Percentiles rank a stretch among this genome's conserved stretches.
Evolutionary conservation across 2,329 filamentous ascomycete genomes (phyloP).

Genomic region (Macroventuria anomochaeta): DNA sequence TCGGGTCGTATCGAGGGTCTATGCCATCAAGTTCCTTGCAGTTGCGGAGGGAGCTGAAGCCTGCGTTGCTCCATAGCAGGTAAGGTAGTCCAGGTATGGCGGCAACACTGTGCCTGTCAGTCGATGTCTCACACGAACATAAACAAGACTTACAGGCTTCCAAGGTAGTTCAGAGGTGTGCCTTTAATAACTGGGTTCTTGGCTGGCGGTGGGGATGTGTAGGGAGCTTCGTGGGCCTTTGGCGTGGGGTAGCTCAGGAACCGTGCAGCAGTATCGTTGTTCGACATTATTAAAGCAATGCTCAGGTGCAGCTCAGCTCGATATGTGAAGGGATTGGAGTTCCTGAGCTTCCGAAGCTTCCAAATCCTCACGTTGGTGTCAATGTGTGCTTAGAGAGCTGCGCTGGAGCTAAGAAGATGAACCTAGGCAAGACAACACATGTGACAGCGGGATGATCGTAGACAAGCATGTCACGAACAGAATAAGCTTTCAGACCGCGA

Average conservation of each 20-base stretch:
- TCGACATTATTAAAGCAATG: constrained; percentile 30
- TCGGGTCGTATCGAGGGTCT: constrained; percentile 62
- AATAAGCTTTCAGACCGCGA: background rate
- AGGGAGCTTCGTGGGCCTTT: constrained; percentile 41
- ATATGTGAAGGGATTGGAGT: background rate
- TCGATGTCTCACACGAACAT: constrained; percentile 13
- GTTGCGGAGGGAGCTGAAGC: constrained; percentile 65
- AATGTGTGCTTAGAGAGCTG: background rate
- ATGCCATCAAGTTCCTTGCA: constrained; percentile 63
- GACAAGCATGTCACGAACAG: background rate
- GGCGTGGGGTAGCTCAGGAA: constrained; percentile 48
- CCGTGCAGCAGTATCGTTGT: constrained; percentile 21
- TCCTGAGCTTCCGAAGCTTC: background rate
- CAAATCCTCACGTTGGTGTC: background rate
- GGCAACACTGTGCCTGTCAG: constrained; percentile 59
- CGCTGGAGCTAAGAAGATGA: background rate
- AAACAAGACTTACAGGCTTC: constrained; percentile 61
- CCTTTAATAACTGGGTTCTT: constrained; percentile 76
- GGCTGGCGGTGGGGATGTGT: constrained; percentile 42
- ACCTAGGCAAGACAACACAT: constrained; percentile 5
- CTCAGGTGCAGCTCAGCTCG: background rate
- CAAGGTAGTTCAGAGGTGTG: constrained; percentile 65
- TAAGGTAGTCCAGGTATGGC: constrained; percentile 67
- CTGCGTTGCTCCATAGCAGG: constrained; percentile 74
- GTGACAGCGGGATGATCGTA: constrained; percentile 2